Percentiles rank a stretch among this genome's conserved stretches.
Conservation (phyloP, 176 grass and related monocot species). For the Poa annua region DNA sequence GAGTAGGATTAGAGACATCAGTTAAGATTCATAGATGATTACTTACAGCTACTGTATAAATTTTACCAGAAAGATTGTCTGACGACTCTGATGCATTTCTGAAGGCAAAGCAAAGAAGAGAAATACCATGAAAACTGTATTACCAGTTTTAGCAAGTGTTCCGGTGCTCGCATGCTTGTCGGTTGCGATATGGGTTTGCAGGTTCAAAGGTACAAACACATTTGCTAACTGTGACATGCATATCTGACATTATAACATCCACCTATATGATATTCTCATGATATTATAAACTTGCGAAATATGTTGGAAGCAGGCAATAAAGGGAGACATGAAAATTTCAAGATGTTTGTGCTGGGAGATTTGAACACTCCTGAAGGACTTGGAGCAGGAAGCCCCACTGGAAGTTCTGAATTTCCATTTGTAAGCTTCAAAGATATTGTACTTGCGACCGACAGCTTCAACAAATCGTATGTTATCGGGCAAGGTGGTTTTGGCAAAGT, state of each 20-base stretch:
- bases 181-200: neutral
- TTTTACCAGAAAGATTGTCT: neutral
- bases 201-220: neutral
- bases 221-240: neutral
- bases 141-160: neutral
- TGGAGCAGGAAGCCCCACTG: neutral
- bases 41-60: neutral
- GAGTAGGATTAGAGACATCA: neutral
- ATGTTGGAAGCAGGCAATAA: neutral
- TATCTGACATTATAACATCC: neutral
- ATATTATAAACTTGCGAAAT: neutral
- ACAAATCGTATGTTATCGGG: neutral
- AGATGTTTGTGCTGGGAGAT: neutral
- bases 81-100: neutral
- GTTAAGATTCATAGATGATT: neutral
- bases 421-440: slow-evolving; percentile 35
- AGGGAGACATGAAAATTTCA: neutral
- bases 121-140: neutral
- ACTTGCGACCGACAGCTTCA: slow-evolving; percentile 19
- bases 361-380: neutral
- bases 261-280: neutral
- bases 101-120: neutral
- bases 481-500: slow-evolving; percentile 47
- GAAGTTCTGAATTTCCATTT: slow-evolving; percentile 18
- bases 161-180: neutral